phyloP scores from a whole-genome alignment of 2,329 filamentous ascomycete genomes.

The Neodidymelliopsis sp. region DNA sequence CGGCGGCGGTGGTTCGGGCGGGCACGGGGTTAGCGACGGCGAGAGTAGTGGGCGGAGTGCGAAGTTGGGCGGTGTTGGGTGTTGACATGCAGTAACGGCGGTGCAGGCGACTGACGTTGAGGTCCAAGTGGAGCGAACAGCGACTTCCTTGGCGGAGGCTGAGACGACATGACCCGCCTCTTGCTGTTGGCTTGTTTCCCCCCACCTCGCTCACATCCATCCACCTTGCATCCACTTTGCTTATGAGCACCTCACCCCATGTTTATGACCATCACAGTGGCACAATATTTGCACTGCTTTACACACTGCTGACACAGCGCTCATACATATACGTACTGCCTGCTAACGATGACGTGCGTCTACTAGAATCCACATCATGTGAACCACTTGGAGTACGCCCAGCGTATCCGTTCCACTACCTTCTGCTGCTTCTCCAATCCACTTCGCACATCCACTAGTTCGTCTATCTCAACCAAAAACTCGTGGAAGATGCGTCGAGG shows the following conservation, averaged over 20 bases:
- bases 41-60: not conserved
- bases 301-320: not conserved
- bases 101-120: constrained; percentile 14
- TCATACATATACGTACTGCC: not conserved
- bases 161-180: not conserved
- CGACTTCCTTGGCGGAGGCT: not conserved
- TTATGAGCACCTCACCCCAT: constrained; percentile 1
- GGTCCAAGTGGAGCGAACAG: not conserved
- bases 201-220: not conserved
- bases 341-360: not conserved
- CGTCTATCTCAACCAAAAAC: constrained; percentile 86
- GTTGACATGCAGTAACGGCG: constrained; percentile 10
- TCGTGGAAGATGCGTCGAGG: constrained; percentile 79
- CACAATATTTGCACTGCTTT: not conserved
- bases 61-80: not conserved
- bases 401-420: constrained; percentile 83
- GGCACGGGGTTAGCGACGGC: constrained; percentile 1
- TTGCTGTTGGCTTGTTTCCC: constrained; percentile 1
- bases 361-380: constrained; percentile 20
- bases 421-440: constrained; percentile 80
- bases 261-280: no score
- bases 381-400: constrained; percentile 85
- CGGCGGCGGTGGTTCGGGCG: constrained; percentile 1
- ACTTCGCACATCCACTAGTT: constrained; percentile 80
- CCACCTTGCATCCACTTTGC: not conserved